A percentile compares a stretch with the other conserved stretches of the same genome.
Conservation (phyloP, 306 rosid genomes). For the Parietaria judaica region DNA sequence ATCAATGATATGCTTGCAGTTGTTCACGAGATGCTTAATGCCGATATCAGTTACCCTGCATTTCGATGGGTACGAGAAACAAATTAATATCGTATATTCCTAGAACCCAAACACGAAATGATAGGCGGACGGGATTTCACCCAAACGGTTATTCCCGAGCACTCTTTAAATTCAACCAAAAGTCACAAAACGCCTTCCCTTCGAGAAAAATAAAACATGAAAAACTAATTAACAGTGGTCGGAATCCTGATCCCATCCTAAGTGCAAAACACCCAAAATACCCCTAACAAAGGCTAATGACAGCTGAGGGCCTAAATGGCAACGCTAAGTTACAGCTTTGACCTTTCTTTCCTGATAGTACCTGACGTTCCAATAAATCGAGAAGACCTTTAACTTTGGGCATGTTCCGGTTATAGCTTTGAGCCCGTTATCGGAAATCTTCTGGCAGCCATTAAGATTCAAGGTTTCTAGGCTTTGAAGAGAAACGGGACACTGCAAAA, state of each 20-base stretch:
- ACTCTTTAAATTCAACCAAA: too few species aligned
- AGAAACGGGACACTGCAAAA: constrained; percentile 54
- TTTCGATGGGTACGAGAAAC: constrained; percentile 16
- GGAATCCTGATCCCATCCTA: too few species aligned
- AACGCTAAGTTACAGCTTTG: too few species aligned
- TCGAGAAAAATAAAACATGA: too few species aligned
- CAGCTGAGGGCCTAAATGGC: too few species aligned
- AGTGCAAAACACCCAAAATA: too few species aligned
- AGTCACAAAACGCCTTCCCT: too few species aligned
- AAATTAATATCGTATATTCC: constrained; percentile 5
- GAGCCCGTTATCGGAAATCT: constrained; percentile 69
- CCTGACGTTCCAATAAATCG: constrained; percentile 89
- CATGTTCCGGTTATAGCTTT: constrained; percentile 61
- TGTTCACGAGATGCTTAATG: constrained; percentile 35
- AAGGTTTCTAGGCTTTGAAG: constrained; percentile 56
- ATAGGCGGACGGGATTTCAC: neutral
- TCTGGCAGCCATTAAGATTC: constrained; percentile 85
- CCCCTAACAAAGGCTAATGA: too few species aligned
- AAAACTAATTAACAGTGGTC: too few species aligned
- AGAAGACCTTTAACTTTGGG: constrained; percentile 47
- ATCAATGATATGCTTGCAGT: constrained; percentile 53
- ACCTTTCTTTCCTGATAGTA: constrained; percentile 3
- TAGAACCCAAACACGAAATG: too few species aligned
- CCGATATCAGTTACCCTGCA: constrained; percentile 64
- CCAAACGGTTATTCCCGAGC: too few species aligned